These are phyloP conservation scores for Aspergillus transmontanensis DNA, from an alignment of 2,329 filamentous ascomycete genomes.

Conservation along the genomic window DNA sequence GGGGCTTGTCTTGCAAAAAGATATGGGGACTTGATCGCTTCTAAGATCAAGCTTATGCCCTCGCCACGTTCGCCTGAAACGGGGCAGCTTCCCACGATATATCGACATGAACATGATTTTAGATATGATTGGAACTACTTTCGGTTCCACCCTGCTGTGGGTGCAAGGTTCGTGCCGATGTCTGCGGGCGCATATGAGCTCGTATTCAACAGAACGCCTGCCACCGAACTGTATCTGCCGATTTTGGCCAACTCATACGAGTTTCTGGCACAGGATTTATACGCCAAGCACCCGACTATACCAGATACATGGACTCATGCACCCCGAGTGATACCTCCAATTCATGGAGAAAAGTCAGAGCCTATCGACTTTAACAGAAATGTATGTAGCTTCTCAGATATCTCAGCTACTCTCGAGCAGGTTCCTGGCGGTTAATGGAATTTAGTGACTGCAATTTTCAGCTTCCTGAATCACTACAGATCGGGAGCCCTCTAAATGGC, in stretches of 20 bases:
- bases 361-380: constrained; percentile 9
- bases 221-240: constrained; percentile 6
- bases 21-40: constrained; percentile 8
- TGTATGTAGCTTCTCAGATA: constrained; percentile 3
- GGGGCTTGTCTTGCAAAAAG: constrained; percentile 6
- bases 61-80: constrained; percentile 10
- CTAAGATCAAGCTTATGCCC: constrained; percentile 5
- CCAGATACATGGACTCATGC: constrained; percentile 13
- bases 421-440: background rate
- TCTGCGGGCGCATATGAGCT: constrained; percentile 8
- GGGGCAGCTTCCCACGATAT: constrained; percentile 8
- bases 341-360: constrained; percentile 10
- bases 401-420: background rate
- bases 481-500: background rate
- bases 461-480: background rate
- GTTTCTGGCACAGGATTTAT: constrained; percentile 13
- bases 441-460: background rate
- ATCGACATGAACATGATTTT: constrained; percentile 10
- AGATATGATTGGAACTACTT: constrained; percentile 13
- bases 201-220: constrained; percentile 5
- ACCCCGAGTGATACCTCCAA: constrained; percentile 7
- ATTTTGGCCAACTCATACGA: constrained; percentile 10
- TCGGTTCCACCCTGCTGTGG: constrained; percentile 8
- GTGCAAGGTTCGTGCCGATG: constrained; percentile 2
- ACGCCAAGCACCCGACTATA: constrained; percentile 8